Evolutionary conservation across 495 filamentous ascomycete genomes (phyloP).

Genomic region (Aspergillus coremiiformis): DNA sequence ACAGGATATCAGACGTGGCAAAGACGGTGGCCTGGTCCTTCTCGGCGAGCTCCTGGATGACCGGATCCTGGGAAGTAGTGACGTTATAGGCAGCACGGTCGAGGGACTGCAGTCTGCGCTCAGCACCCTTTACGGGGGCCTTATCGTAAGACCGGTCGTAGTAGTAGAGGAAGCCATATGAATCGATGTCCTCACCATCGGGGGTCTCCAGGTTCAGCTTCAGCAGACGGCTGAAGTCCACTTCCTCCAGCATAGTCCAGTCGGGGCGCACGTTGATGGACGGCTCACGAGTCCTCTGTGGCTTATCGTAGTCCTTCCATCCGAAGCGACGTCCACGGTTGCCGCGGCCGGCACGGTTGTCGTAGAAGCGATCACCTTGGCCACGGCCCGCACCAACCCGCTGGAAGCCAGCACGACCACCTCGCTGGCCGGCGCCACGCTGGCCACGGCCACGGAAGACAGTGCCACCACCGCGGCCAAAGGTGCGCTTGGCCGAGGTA

Average conservation of each 20-base stretch:
- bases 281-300: constrained; percentile 87
- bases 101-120: constrained; percentile 77
- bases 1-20: constrained; percentile 91
- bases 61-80: constrained; percentile 87
- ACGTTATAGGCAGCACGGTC: constrained; percentile 97
- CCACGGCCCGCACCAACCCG: constrained; percentile 57
- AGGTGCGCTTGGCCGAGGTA: constrained; percentile 73
- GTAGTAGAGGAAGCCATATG: constrained; percentile 94
- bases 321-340: constrained; percentile 76
- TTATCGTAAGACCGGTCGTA: constrained; percentile 95
- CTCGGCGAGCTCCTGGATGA: constrained; percentile 94
- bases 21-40: constrained; percentile 97
- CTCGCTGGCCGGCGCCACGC: constrained; percentile 41
- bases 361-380: constrained; percentile 55
- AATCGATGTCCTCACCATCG: constrained; percentile 89
- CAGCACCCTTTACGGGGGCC: constrained; percentile 75
- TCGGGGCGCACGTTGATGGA: constrained; percentile 90
- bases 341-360: constrained; percentile 45
- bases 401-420: constrained; percentile 57
- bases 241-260: constrained; percentile 95
- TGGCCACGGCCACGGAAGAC: constrained; percentile 83
- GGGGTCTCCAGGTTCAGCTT: constrained; percentile 94
- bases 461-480: constrained; percentile 76
- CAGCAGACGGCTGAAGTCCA: constrained; percentile 88
- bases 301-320: constrained; percentile 99